phyloP scores from a whole-genome alignment of 768 basidiomycete species.

The Lactarius vividus region DNA sequence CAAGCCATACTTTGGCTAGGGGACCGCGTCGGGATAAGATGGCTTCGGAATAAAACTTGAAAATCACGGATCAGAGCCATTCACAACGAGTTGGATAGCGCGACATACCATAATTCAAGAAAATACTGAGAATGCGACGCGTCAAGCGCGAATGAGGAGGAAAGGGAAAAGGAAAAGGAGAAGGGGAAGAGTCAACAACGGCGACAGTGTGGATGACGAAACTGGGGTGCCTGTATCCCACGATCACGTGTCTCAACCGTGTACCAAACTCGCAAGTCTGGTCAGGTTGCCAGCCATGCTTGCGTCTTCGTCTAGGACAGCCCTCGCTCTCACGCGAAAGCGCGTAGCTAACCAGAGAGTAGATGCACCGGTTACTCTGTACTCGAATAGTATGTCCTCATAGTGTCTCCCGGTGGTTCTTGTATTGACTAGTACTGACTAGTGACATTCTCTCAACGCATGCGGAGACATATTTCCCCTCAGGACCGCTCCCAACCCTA shows the following conservation, averaged over 20 bases:
- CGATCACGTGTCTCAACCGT: not conserved
- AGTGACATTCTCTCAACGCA: not conserved
- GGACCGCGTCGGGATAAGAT: slow-evolving; percentile 93
- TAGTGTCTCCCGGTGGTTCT: not conserved
- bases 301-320: slow-evolving; percentile 24
- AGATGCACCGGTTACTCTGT: not conserved
- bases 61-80: slow-evolving; percentile 1
- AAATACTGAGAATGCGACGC: slow-evolving; percentile 12
- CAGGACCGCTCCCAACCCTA: slow-evolving; percentile 9
- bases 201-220: slow-evolving; percentile 9
- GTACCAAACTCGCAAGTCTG: not conserved
- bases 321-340: slow-evolving; percentile 14
- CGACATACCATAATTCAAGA: slow-evolving; percentile 28
- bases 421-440: not conserved
- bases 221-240: slow-evolving; percentile 5
- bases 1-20: slow-evolving; percentile 96
- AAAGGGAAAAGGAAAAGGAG: not conserved
- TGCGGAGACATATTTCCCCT: not conserved
- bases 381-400: slow-evolving; percentile 11
- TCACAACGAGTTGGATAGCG: slow-evolving; percentile 4
- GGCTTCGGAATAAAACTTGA: slow-evolving; percentile 87
- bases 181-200: not conserved
- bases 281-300: slow-evolving; percentile 2
- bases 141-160: slow-evolving; percentile 21
- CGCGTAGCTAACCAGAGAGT: slow-evolving; percentile 7